Percentiles rank a stretch among this genome's conserved stretches.
phyloP scores from a whole-genome alignment of 2,329 filamentous ascomycete species.

The Fusarium palustre region DNA sequence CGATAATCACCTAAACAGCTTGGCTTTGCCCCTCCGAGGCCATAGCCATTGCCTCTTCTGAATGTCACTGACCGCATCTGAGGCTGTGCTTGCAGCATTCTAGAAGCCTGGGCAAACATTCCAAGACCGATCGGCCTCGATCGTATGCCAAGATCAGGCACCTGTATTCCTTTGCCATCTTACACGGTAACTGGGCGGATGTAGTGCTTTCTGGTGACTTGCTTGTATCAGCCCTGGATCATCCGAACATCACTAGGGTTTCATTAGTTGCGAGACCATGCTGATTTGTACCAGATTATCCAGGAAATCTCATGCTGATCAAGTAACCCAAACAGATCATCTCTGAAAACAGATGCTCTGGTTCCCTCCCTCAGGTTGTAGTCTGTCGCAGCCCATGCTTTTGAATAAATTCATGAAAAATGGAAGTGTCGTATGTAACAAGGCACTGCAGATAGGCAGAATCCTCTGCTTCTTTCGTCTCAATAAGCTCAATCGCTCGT shows the following conservation, averaged over 20 bases:
- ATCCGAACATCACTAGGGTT: not conserved
- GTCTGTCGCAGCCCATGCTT: not conserved
- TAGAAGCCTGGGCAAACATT: not conserved
- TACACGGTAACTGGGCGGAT: not conserved
- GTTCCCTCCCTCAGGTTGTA: not conserved
- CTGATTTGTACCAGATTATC: not conserved
- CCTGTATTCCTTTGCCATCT: not conserved
- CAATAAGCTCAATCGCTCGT: slow-evolving; percentile 5
- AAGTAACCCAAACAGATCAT: not conserved
- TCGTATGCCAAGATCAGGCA: not conserved
- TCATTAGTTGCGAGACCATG: not conserved
- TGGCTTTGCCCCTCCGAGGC: not conserved
- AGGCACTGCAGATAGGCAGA: slow-evolving; percentile 13
- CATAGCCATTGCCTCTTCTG: not conserved
- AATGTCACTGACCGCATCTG: not conserved
- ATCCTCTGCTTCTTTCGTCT: not conserved
- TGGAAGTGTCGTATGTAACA: slow-evolving; percentile 15
- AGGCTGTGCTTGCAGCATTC: not conserved
- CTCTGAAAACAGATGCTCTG: not conserved
- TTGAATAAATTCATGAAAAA: slow-evolving; percentile 10
- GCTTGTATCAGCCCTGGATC: not conserved
- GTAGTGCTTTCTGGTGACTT: not conserved
- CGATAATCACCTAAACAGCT: not conserved
- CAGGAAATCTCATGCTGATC: not conserved
- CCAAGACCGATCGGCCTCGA: not conserved